Conservation (phyloP, 2,329 filamentous ascomycete species). For the Uncinocarpus reesii region DNA sequence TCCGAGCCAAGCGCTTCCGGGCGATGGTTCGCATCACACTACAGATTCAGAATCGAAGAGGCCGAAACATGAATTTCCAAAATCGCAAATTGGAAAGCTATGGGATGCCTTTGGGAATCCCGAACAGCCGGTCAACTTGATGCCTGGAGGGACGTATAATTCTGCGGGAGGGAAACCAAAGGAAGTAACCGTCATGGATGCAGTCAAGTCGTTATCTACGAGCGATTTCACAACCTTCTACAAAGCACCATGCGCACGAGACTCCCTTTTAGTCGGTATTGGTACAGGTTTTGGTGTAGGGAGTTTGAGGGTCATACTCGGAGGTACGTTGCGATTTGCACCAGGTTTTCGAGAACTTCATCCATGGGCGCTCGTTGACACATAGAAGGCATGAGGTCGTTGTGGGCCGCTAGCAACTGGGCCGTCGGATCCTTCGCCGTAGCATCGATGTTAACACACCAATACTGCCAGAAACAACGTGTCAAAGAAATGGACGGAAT, state of each 20-base stretch:
- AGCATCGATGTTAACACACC: slow-evolving; percentile 62
- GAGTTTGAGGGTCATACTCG: slow-evolving; percentile 60
- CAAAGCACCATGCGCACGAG: slow-evolving; percentile 71
- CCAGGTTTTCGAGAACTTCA: background rate
- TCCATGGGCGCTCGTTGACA: slow-evolving; percentile 10
- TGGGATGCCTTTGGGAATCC: slow-evolving; percentile 41
- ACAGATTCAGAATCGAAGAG: slow-evolving; percentile 22
- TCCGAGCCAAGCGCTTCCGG: slow-evolving; percentile 5
- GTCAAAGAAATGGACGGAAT: slow-evolving; percentile 70
- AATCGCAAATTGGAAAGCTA: slow-evolving; percentile 40
- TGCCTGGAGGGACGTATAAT: slow-evolving; percentile 49
- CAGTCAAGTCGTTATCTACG: slow-evolving; percentile 39
- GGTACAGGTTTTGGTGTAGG: slow-evolving; percentile 66
- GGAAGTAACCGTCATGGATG: slow-evolving; percentile 34
- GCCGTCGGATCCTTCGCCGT: slow-evolving; percentile 67
- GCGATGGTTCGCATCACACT: slow-evolving; percentile 7
- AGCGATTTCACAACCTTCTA: slow-evolving; percentile 53
- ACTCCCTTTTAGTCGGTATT: slow-evolving; percentile 75
- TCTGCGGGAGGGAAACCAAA: slow-evolving; percentile 48
- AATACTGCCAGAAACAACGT: slow-evolving; percentile 70
- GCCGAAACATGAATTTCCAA: slow-evolving; percentile 34
- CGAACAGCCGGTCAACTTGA: slow-evolving; percentile 43
- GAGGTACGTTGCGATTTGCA: slow-evolving; percentile 45
- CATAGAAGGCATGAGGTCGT: slow-evolving; percentile 39
- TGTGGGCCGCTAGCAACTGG: slow-evolving; percentile 68